A percentile compares a stretch with the other conserved stretches of the same genome.
phyloP scores from a whole-genome alignment of 345 rosid genomes.

The Sonneratia alba region DNA sequence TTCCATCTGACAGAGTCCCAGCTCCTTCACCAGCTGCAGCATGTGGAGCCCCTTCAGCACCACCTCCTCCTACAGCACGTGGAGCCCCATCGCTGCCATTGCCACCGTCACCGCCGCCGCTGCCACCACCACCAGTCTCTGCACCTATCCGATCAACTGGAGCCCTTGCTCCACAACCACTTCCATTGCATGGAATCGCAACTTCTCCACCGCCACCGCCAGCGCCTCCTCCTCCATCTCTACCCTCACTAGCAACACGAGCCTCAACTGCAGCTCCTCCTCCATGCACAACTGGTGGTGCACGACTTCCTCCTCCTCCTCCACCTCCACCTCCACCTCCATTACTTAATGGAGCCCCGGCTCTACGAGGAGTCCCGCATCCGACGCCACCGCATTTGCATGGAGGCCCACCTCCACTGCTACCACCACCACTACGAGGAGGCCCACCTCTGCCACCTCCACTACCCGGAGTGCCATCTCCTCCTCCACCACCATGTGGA shows the following conservation, averaged over 20 bases:
- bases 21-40: not conserved
- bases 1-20: not conserved
- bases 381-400: constrained; percentile 34
- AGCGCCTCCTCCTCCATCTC: constrained; percentile 2
- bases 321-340: constrained; percentile 29
- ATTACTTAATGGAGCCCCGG: constrained; percentile 4
- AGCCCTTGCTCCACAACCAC: constrained; percentile 22
- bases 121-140: constrained; percentile 10
- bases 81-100: no score
- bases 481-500: no score
- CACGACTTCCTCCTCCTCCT: constrained; percentile 22
- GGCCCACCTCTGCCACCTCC: constrained; percentile 18
- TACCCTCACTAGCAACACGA: constrained; percentile 19
- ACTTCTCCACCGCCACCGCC: constrained; percentile 15
- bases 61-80: constrained; percentile 9
- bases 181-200: constrained; percentile 16
- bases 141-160: constrained; percentile 9
- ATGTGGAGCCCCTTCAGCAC: constrained; percentile 7
- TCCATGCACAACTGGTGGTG: not conserved
- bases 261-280: constrained; percentile 22
- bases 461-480: no score
- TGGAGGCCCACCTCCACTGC: constrained; percentile 24
- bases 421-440: constrained; percentile 17
- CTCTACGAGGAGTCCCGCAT: constrained; percentile 22
- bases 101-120: no score